Conservation (phyloP, 2,329 filamentous ascomycete genomes). For the Fusarium sp. region DNA sequence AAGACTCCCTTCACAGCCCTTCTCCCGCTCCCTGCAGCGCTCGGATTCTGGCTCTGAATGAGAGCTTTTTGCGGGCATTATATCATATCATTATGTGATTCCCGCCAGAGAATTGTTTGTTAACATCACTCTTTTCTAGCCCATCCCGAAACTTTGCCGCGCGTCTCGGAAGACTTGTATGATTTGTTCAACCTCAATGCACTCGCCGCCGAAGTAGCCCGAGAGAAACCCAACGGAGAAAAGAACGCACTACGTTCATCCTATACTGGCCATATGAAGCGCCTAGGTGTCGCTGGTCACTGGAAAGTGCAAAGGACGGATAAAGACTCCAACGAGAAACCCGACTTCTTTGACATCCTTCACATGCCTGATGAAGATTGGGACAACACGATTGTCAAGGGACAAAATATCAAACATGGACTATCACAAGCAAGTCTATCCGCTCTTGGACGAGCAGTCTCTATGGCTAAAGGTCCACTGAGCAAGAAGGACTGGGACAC, state of each 20-base stretch:
- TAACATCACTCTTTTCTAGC: constrained; percentile 60
- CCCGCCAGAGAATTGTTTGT: constrained; percentile 51
- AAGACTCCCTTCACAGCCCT: constrained; percentile 65
- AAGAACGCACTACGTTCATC: constrained; percentile 75
- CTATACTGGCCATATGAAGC: constrained; percentile 76
- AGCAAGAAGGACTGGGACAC: constrained; percentile 66
- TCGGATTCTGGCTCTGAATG: constrained; percentile 39
- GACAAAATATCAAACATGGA: constrained; percentile 66
- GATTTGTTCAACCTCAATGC: constrained; percentile 65
- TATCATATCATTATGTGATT: constrained; percentile 35
- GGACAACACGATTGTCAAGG: constrained; percentile 63
- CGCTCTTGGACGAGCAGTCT: constrained; percentile 62
- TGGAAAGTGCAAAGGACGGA: constrained; percentile 70
- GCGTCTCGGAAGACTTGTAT: constrained; percentile 67
- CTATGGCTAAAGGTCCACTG: constrained; percentile 68
- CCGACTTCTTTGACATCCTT: constrained; percentile 65
- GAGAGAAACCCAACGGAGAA: constrained; percentile 72
- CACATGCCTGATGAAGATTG: constrained; percentile 66
- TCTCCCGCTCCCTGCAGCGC: constrained; percentile 44
- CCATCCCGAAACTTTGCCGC: constrained; percentile 60
- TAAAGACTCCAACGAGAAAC: constrained; percentile 55
- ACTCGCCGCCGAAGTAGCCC: constrained; percentile 70
- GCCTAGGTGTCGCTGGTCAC: constrained; percentile 68
- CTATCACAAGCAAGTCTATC: constrained; percentile 58
- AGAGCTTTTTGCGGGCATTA: constrained; percentile 37